Evolutionary conservation across 2,329 filamentous ascomycete genomes (phyloP).

Genomic region (Blastomyces gilchristii): DNA sequence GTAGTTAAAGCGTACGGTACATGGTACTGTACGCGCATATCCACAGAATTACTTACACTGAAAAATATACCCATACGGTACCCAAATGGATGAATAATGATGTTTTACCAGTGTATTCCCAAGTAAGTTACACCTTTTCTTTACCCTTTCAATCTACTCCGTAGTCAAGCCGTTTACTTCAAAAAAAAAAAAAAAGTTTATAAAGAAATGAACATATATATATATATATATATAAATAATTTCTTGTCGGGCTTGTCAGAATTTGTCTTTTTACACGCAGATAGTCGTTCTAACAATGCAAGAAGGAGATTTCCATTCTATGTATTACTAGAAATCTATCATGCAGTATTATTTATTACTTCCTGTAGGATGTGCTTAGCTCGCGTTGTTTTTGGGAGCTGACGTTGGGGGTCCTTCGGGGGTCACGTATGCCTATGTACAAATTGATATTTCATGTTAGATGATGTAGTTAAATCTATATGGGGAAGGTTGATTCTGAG

Average conservation of each 20-base stretch:
- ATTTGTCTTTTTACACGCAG: neutral
- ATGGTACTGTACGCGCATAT: too few relatives aligned
- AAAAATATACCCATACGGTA: neutral
- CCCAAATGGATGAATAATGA: neutral
- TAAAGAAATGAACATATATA: too few relatives aligned
- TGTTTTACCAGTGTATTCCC: neutral
- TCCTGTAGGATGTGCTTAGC: neutral
- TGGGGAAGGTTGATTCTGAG: neutral
- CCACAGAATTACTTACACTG: neutral
- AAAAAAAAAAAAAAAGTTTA: too few relatives aligned
- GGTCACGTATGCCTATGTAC: constrained; percentile 56
- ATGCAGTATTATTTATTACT: neutral
- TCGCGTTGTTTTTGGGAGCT: constrained; percentile 42
- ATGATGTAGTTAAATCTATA: neutral
- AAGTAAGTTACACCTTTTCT: neutral
- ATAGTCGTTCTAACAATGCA: neutral
- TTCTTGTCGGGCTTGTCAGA: neutral
- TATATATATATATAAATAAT: too few relatives aligned
- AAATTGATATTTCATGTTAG: constrained; percentile 8
- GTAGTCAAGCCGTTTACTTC: too few relatives aligned
- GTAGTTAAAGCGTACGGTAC: neutral
- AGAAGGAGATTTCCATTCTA: neutral
- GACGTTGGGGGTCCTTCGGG: constrained; percentile 47
- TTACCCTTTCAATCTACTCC: too few relatives aligned
- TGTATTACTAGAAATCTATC: neutral